Evolutionary conservation across 371 early-diverging fungal genomes (phyloP).

Genomic region (Rhizomucor pusillus): DNA sequence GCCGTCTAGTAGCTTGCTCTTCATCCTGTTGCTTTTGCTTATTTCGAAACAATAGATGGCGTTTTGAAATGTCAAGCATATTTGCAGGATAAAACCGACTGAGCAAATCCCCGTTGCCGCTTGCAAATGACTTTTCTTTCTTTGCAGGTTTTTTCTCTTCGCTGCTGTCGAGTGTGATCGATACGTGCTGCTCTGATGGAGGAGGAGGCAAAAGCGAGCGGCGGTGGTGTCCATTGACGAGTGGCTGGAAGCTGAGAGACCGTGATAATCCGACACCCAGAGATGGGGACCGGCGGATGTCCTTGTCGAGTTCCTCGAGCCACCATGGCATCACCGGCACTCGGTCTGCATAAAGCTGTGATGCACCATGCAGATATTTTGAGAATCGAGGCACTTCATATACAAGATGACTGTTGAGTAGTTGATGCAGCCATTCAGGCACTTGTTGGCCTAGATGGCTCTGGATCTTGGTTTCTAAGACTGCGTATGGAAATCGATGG

Average conservation of each 20-base stretch:
- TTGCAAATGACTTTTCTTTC: not conserved
- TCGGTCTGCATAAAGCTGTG: constrained; percentile 71
- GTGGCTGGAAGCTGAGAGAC: constrained; percentile 42
- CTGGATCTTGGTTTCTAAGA: constrained; percentile 97
- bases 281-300: constrained; percentile 73
- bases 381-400: constrained; percentile 98
- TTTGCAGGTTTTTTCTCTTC: not conserved
- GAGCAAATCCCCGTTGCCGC: not conserved
- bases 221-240: constrained; percentile 40
- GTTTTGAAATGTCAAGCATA: not conserved
- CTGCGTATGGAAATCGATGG: constrained; percentile 93
- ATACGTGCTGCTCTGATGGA: not conserved
- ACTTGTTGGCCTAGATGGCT: constrained; percentile 86
- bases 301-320: constrained; percentile 89
- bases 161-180: not conserved
- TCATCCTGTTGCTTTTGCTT: not conserved
- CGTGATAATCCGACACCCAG: constrained; percentile 48
- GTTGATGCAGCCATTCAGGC: constrained; percentile 89
- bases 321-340: constrained; percentile 95
- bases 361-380: constrained; percentile 98
- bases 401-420: constrained; percentile 86
- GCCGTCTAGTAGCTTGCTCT: not conserved
- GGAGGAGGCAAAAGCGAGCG: constrained; percentile 11
- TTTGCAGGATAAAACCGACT: not conserved
- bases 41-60: not conserved